These are phyloP conservation scores for Aplosporella prunicola DNA, from an alignment of 2,329 filamentous ascomycete species.

Conservation along the genomic window DNA sequence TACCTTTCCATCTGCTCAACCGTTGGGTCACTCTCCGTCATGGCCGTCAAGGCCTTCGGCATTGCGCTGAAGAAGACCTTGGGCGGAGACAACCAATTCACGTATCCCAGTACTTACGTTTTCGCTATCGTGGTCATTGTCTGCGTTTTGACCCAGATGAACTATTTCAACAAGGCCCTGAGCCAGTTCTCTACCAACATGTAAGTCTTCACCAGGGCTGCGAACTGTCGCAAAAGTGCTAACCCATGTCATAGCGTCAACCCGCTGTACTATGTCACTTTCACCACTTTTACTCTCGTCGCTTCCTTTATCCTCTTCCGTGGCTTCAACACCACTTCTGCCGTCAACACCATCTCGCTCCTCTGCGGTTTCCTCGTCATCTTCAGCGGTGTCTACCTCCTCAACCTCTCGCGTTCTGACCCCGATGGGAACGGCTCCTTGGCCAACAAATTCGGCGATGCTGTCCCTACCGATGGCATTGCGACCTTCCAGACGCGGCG, in stretches of 20 bases:
- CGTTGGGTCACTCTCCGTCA: constrained; percentile 93
- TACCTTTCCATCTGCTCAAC: constrained; percentile 97
- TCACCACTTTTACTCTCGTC: constrained; percentile 86
- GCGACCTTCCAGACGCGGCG: constrained; percentile 81
- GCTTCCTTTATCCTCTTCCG: constrained; percentile 94
- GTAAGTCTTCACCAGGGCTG: constrained; percentile 46
- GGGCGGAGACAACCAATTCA: constrained; percentile 88
- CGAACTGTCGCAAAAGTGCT: constrained; percentile 5
- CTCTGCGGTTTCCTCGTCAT: constrained; percentile 90
- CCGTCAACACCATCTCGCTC: constrained; percentile 84
- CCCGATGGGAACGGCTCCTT: constrained; percentile 66
- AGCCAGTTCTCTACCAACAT: constrained; percentile 96
- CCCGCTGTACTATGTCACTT: constrained; percentile 93
- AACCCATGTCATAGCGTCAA: constrained; percentile 57
- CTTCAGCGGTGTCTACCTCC: constrained; percentile 87
- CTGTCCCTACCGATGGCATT: constrained; percentile 83
- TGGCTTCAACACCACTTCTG: constrained; percentile 90
- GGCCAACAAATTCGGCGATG: constrained; percentile 49
- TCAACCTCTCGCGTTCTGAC: constrained; percentile 90
- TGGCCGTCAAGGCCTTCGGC: constrained; percentile 98
- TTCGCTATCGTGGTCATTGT: constrained; percentile 89
- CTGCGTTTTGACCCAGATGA: constrained; percentile 98
- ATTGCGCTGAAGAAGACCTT: constrained; percentile 95
- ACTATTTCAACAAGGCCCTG: constrained; percentile 98
- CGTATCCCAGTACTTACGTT: constrained; percentile 89